Base-by-base conservation (phyloP, 2,329 filamentous ascomycete genomes). In the Pseudocercospora vitis region DNA sequence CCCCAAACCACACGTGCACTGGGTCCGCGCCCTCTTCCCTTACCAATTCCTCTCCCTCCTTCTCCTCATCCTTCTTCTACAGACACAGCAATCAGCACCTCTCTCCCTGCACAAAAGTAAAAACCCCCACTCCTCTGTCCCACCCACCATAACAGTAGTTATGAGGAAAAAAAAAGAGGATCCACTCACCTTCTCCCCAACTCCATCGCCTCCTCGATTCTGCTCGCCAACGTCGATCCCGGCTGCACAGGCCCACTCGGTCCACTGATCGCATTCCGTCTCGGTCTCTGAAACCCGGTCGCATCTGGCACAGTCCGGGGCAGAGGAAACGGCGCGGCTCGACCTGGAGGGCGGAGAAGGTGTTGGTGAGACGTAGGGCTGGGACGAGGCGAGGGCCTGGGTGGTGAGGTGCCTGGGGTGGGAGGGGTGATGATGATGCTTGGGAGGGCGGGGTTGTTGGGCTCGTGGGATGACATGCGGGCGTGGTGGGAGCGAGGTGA, bases 191-290 rank as follows among this genome's bases (percentile, higher is more conserved):
- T 28, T 14, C 42, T 31, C 12, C 42, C 29, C 24, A 45, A 29
- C 42, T 24, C 29, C 14, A 46, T 40, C 9, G 49, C 49, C 18
- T 37, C 39, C n/a, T n/a, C 9, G 16, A 51, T 32, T 18, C 49
- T 44, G 19, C 39, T 45, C 16, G 23, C 31, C 39, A 28, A 5
- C 21, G 26, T 46, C 21, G 32, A 19, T 33, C 37, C 49, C 31
- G 49, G 39, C 18, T 21, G 21, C 14, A 28, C 39, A 18, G 37
- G 26, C 16, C 49, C 49, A 7, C 26, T 7, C n/a, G 37, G 26
- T 19, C 49, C 49, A 26, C 49, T 51, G 4, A 51, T 33, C 8
- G 49, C 49, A 33, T 35, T 51, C 37, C 49, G 39, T 16, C 49
- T 50, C 23, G 8, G 7, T 12, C 14, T 31, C 24, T 24, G 24